A percentile compares a stretch with the other conserved stretches of the same genome.
Evolutionary conservation across 176 grass and related monocot genomes (phyloP).

Genomic region (Cenchrus americanus): DNA sequence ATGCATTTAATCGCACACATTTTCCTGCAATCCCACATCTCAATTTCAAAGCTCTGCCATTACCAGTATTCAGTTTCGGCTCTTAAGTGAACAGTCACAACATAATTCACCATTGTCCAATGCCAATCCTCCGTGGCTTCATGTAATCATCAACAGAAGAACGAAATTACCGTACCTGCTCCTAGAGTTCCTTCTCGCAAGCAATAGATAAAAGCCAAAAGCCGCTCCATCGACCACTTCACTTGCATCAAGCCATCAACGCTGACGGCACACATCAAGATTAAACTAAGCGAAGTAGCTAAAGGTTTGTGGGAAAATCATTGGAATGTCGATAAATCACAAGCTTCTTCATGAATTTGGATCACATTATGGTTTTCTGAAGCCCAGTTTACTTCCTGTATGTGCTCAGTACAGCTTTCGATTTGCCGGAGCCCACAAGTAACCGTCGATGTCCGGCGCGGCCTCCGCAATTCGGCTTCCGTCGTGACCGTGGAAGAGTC

Average conservation of each 20-base stretch:
- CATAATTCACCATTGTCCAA: not conserved
- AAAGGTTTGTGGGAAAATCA: not conserved
- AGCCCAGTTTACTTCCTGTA: no score
- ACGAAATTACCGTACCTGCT: not conserved
- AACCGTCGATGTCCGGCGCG: no score
- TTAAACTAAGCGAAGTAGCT: not conserved
- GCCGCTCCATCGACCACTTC: not conserved
- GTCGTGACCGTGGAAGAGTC: not conserved
- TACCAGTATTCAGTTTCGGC: not conserved
- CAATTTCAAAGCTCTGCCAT: not conserved
- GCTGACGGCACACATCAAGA: not conserved
- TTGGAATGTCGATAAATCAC: no score
- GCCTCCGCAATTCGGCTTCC: not conserved
- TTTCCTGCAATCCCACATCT: not conserved
- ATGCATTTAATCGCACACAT: not conserved
- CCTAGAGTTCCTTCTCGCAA: not conserved
- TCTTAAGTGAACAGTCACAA: not conserved
- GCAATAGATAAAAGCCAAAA: not conserved
- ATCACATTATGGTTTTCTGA: no score
- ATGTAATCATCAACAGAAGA: not conserved
- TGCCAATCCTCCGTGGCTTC: not conserved
- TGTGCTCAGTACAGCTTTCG: no score
- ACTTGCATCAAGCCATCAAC: not conserved
- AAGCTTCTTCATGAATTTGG: no score
- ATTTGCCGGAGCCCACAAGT: no score